phyloP scores from a whole-genome alignment of 2,329 filamentous ascomycete species.

The Dactylellina drechsleri region DNA sequence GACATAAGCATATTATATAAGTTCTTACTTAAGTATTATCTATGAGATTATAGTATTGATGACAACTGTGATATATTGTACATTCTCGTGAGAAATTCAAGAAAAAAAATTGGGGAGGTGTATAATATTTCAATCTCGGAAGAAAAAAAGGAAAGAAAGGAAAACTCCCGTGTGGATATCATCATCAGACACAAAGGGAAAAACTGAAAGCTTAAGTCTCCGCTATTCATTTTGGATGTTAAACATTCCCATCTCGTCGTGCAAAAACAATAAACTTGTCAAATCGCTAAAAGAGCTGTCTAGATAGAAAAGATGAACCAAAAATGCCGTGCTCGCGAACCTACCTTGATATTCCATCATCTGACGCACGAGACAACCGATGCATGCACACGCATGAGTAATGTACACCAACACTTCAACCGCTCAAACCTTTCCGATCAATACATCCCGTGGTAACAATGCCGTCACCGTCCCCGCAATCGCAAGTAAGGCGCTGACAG shows the following conservation, averaged over 20 bases:
- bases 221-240: not conserved
- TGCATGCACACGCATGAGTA: no score
- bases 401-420: no score
- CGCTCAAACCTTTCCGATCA: conserved; percentile 34
- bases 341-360: not conserved
- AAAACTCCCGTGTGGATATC: not conserved
- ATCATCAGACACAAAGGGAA: not conserved
- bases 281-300: conserved; percentile 14
- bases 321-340: conserved; percentile 6
- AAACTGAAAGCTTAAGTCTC: not conserved
- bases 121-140: not conserved
- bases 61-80: conserved; percentile 1
- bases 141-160: not conserved
- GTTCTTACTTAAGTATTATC: not conserved
- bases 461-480: conserved; percentile 75
- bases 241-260: not conserved
- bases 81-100: conserved; percentile 10
- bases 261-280: not conserved
- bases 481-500: conserved; percentile 75
- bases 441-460: conserved; percentile 46
- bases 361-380: not conserved
- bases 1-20: no score
- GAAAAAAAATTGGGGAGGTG: not conserved
- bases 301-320: not conserved
- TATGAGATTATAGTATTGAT: conserved; percentile 1